These are phyloP conservation scores for Cichorium intybus DNA, from an alignment of 140 eudicot genomes.

Conservation along the genomic window DNA sequence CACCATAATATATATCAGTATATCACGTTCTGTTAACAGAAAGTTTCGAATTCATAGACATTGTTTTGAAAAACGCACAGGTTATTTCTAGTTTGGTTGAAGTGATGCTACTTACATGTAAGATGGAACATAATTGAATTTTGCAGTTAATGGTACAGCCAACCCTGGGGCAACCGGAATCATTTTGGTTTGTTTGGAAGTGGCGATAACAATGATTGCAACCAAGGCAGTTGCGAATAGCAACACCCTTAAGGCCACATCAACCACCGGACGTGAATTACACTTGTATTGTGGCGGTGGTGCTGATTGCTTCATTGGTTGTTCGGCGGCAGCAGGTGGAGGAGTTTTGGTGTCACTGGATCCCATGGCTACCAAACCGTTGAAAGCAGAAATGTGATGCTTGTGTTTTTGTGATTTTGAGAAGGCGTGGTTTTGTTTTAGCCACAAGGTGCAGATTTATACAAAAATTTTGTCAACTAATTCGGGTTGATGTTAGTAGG, in stretches of 20 bases:
- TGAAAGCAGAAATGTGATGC: neutral
- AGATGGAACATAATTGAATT: slow-evolving; percentile 32
- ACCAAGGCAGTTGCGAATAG: slow-evolving; percentile 25
- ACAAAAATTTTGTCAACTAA: slow-evolving; percentile 19
- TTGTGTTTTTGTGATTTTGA: neutral
- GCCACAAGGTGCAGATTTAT: slow-evolving; percentile 11
- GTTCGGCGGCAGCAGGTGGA: slow-evolving; percentile 5
- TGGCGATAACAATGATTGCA: slow-evolving; percentile 28
- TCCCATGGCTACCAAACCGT: slow-evolving; percentile 9
- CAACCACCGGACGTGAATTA: neutral
- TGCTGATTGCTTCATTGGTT: slow-evolving; percentile 2
- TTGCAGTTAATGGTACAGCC: neutral
- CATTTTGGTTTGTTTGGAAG: slow-evolving; percentile 30
- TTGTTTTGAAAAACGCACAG: no score
- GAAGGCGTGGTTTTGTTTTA: slow-evolving; percentile 14
- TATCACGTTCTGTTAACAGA: no score
- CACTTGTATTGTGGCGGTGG: neutral
- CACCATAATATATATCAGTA: neutral
- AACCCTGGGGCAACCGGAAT: slow-evolving; percentile 23
- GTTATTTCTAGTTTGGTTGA: neutral
- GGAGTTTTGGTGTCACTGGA: slow-evolving; percentile 10
- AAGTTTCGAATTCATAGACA: neutral
- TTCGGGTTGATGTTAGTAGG: slow-evolving; percentile 9
- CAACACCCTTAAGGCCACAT: slow-evolving; percentile 29
- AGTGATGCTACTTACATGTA: slow-evolving; percentile 19